A percentile compares a stretch with the other conserved stretches of the same genome.
Conservation (phyloP, 768 basidiomycete genomes). For the Mycena polygramma region DNA sequence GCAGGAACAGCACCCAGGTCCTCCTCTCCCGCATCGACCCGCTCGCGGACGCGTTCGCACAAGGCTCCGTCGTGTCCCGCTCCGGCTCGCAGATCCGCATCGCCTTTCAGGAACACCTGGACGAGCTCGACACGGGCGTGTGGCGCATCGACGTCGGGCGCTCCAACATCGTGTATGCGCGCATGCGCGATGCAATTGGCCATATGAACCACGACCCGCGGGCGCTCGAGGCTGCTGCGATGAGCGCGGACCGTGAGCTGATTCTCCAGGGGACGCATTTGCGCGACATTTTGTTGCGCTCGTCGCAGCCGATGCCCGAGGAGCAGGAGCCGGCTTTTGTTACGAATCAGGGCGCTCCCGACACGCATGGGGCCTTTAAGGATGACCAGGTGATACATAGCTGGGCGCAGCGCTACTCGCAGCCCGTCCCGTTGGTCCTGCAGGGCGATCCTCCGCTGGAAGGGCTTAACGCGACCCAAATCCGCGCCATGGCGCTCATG, state of each 20-base stretch:
- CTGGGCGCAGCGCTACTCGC: slow-evolving; percentile 82
- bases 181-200: slow-evolving; percentile 78
- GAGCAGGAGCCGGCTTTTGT: slow-evolving; percentile 14
- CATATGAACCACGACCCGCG: slow-evolving; percentile 68
- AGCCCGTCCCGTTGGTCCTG: slow-evolving; percentile 68
- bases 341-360: background rate
- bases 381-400: slow-evolving; percentile 83
- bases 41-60: slow-evolving; percentile 62
- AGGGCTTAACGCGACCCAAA: slow-evolving; percentile 82
- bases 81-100: slow-evolving; percentile 68
- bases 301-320: slow-evolving; percentile 56
- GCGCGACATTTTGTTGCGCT: slow-evolving; percentile 76
- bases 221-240: slow-evolving; percentile 49
- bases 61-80: slow-evolving; percentile 67
- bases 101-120: slow-evolving; percentile 64
- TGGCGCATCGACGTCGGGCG: slow-evolving; percentile 83
- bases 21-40: slow-evolving; percentile 76
- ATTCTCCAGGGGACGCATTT: slow-evolving; percentile 80
- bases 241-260: slow-evolving; percentile 56
- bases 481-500: slow-evolving; percentile 88
- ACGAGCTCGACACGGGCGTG: slow-evolving; percentile 55
- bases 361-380: slow-evolving; percentile 66
- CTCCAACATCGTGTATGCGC: slow-evolving; percentile 73
- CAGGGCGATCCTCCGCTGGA: slow-evolving; percentile 83
- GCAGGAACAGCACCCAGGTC: slow-evolving; percentile 80